These are phyloP conservation scores for Areca catechu DNA, from an alignment of 176 grass and related monocot genomes.

Conservation along the genomic window DNA sequence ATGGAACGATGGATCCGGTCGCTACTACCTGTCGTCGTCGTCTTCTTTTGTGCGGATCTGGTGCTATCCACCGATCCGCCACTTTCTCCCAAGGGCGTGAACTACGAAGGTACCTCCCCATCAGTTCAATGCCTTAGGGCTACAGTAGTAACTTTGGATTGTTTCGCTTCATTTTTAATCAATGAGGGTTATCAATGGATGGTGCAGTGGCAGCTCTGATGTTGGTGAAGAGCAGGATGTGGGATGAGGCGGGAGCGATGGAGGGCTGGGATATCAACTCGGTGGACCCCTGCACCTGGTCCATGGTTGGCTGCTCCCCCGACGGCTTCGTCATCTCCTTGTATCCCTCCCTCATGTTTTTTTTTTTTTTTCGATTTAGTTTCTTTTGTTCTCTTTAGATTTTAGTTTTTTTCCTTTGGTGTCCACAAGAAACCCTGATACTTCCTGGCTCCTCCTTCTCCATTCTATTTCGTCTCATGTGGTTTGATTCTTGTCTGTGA, in stretches of 20 bases:
- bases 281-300: constrained; percentile 98
- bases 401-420: neutral
- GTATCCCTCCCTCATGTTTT: constrained; percentile 20
- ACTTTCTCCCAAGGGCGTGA: constrained; percentile 92
- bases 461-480: too few relatives aligned
- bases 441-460: too few relatives aligned
- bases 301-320: constrained; percentile 78
- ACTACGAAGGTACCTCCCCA: constrained; percentile 64
- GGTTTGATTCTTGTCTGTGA: neutral
- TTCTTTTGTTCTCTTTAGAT: neutral
- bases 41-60: constrained; percentile 1
- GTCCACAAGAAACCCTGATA: too few relatives aligned
- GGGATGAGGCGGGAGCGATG: constrained; percentile 71
- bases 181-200: neutral
- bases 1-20: constrained; percentile 2
- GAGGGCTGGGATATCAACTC: constrained; percentile 85
- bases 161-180: neutral
- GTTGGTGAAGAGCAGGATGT: constrained; percentile 81
- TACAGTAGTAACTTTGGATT: neutral
- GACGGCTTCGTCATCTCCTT: constrained; percentile 82
- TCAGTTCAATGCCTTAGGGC: neutral
- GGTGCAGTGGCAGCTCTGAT: constrained; percentile 87
- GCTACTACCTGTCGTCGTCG: constrained; percentile 2
- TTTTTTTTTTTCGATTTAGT: neutral
- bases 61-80: constrained; percentile 50